Evolutionary conservation across 345 rosid species (phyloP).

Genomic region (Citrus glauca): DNA sequence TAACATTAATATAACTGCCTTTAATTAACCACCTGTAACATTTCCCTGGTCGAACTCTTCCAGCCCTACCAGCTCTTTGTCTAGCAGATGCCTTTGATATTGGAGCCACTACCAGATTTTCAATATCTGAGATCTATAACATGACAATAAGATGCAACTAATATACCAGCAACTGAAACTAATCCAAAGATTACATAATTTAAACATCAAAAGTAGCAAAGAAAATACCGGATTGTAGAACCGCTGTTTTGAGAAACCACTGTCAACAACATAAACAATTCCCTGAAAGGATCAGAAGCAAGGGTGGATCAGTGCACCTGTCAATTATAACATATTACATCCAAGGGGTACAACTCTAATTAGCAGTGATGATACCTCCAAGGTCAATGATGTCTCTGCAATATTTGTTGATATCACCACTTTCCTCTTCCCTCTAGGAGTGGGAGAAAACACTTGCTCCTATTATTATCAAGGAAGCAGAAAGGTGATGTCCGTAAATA

Average conservation of each 20-base stretch:
- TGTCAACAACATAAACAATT: slow-evolving; percentile 87
- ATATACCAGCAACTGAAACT: neutral
- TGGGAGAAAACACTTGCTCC: slow-evolving; percentile 86
- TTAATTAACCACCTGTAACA: slow-evolving; percentile 70
- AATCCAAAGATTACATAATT: neutral
- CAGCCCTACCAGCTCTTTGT: slow-evolving; percentile 98
- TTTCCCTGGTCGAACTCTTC: slow-evolving; percentile 92
- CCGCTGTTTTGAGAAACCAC: slow-evolving; percentile 94
- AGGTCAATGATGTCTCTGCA: slow-evolving; percentile 90
- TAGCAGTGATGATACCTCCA: slow-evolving; percentile 54
- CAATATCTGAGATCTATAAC: slow-evolving; percentile 81
- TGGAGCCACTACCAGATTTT: slow-evolving; percentile 90
- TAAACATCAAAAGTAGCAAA: slow-evolving; percentile 7
- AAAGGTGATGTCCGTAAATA: neutral
- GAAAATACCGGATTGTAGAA: slow-evolving; percentile 86
- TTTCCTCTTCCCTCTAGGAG: slow-evolving; percentile 91
- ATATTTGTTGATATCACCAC: slow-evolving; percentile 89
- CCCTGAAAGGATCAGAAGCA: slow-evolving; percentile 53
- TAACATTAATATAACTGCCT: neutral
- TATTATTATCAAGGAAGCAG: slow-evolving; percentile 19
- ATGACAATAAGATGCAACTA: neutral
- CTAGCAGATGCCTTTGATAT: slow-evolving; percentile 97
- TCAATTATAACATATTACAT: slow-evolving; percentile 3
- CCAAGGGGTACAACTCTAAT: neutral
- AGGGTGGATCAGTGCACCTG: slow-evolving; percentile 6